phyloP scores from a whole-genome alignment of 2,329 filamentous ascomycete genomes.

The Camillea tinctor region DNA sequence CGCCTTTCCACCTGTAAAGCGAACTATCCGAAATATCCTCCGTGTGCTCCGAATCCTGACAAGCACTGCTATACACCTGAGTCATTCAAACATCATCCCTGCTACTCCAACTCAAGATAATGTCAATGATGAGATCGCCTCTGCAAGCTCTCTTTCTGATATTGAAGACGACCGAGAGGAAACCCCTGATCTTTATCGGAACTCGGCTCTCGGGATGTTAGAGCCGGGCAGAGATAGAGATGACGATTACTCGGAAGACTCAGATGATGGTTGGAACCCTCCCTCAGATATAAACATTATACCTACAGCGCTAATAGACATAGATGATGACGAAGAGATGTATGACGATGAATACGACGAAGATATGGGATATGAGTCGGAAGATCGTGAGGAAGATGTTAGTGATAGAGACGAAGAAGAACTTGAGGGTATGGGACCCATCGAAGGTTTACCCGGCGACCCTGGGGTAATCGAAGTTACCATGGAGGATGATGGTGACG shows the following conservation, averaged over 20 bases:
- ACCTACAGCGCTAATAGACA: conserved; percentile 14
- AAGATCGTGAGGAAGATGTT: conserved; percentile 80
- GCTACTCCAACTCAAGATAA: conserved; percentile 61
- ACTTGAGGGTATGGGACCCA: conserved; percentile 77
- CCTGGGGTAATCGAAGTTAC: conserved; percentile 70
- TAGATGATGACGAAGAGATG: conserved; percentile 82
- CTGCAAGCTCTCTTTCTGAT: conserved; percentile 85
- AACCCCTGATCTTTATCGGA: conserved; percentile 94
- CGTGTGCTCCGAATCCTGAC: conserved; percentile 85
- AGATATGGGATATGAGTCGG: conserved; percentile 82
- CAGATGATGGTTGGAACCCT: conserved; percentile 55
- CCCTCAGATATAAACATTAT: neutral
- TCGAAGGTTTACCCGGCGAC: conserved; percentile 70
- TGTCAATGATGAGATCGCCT: conserved; percentile 84
- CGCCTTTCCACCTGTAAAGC: conserved; percentile 89
- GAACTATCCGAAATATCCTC: conserved; percentile 94
- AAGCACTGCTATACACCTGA: conserved; percentile 81
- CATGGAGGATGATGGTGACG: conserved; percentile 69
- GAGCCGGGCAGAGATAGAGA: conserved; percentile 69
- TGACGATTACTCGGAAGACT: conserved; percentile 76
- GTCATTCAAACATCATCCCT: conserved; percentile 74
- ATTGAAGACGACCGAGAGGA: conserved; percentile 85
- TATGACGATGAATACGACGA: conserved; percentile 90
- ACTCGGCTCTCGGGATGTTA: conserved; percentile 92
- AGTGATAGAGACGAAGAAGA: conserved; percentile 80